Evolutionary conservation across 768 basidiomycete species (phyloP).

Genomic region (Mycena haematopus): DNA sequence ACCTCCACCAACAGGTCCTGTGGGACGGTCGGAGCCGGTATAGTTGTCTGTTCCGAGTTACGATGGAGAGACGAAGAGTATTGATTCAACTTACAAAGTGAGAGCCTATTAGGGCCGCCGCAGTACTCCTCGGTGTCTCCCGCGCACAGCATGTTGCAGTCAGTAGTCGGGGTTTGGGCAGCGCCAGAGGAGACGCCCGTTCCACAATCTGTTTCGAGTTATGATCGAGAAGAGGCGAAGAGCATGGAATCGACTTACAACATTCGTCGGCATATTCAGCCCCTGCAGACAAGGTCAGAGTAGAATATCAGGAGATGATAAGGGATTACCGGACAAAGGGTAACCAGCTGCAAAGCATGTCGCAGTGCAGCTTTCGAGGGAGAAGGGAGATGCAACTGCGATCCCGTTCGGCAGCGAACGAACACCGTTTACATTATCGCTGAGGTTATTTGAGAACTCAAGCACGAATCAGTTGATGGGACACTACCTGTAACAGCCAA

Average conservation of each 20-base stretch:
- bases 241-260: conserved; percentile 46
- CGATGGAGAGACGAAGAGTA: no score
- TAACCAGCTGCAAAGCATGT: conserved; percentile 65
- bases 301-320: conserved; percentile 39
- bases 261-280: conserved; percentile 46
- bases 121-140: conserved; percentile 63
- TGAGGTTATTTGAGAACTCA: conserved; percentile 35
- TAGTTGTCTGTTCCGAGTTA: conserved; percentile 52
- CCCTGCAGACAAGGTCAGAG: conserved; percentile 1
- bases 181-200: conserved; percentile 51
- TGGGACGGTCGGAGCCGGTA: conserved; percentile 62
- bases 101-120: conserved; percentile 73
- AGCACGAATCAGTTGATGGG: conserved; percentile 1
- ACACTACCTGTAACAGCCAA: conserved; percentile 70
- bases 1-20: conserved; percentile 40
- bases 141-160: conserved; percentile 71
- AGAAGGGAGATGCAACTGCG: conserved; percentile 56
- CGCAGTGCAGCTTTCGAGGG: conserved; percentile 62
- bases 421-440: conserved; percentile 52
- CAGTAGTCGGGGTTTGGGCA: conserved; percentile 51
- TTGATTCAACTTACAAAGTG: conserved; percentile 42
- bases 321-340: conserved; percentile 41
- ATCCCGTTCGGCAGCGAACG: conserved; percentile 48
- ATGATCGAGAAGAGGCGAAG: conserved; percentile 15
- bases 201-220: conserved; percentile 54